Evolutionary conservation across 768 basidiomycete genomes (phyloP).

Genomic region (Boletales sp.): DNA sequence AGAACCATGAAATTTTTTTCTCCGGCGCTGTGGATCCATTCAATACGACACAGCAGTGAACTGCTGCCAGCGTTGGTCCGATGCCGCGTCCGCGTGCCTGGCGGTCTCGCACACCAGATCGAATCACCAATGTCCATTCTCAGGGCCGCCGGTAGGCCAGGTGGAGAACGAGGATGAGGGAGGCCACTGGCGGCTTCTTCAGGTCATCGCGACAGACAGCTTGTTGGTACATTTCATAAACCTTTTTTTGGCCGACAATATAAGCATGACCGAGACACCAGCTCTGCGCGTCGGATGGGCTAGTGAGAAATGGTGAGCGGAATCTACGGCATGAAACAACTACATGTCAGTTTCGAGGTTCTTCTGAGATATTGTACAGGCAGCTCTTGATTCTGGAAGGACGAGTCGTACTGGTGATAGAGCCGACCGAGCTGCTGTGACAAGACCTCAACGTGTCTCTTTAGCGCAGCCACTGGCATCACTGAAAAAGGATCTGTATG

Average conservation of each 20-base stretch:
- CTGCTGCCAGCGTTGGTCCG: constrained; percentile 34
- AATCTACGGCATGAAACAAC: not conserved
- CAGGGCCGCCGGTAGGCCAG: constrained; percentile 38
- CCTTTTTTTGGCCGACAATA: constrained; percentile 95
- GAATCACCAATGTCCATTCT: constrained; percentile 51
- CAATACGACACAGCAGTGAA: not conserved
- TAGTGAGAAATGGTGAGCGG: constrained; percentile 37
- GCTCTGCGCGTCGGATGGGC: constrained; percentile 93
- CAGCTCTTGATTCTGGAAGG: constrained; percentile 93
- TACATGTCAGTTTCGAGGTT: constrained; percentile 86
- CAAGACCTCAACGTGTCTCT: constrained; percentile 93
- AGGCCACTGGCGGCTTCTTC: constrained; percentile 54
- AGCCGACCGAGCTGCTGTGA: constrained; percentile 94
- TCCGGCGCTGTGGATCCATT: no score
- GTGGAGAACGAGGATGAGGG: constrained; percentile 29
- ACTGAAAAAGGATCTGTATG: constrained; percentile 44
- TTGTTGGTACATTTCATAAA: constrained; percentile 99
- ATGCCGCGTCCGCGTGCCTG: constrained; percentile 25
- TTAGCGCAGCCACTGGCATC: constrained; percentile 74
- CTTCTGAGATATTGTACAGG: constrained; percentile 95
- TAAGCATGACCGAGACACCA: constrained; percentile 99
- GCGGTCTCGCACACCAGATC: constrained; percentile 52
- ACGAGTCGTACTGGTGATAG: constrained; percentile 91
- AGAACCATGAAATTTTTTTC: no score
- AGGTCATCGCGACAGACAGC: constrained; percentile 98